Evolutionary conservation across 2,329 filamentous ascomycete genomes (phyloP), one percentile per base, ranked within the genome.

Genomic region (Neurospora sp.): DNA sequence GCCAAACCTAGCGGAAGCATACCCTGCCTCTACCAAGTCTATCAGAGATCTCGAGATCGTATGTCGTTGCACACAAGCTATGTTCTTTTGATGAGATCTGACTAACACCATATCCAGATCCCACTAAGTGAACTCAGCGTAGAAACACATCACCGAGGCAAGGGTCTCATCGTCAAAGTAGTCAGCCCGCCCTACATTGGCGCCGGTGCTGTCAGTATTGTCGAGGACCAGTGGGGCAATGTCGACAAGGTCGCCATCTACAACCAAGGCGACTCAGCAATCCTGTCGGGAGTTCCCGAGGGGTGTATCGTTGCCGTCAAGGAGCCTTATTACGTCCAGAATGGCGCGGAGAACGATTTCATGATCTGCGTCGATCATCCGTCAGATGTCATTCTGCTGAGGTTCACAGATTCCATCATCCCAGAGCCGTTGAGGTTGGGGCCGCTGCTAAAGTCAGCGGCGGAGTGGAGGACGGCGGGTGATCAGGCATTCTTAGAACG

Each of bases 211-310:
- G 78, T 80, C 19, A 78, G 78, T 9, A 73, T 81, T 4, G 79
- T 80, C 8, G 77, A 80, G 42, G 79, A 81, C 36, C 77, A 78
- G 70, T 71, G 74, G 11, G 79, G 79, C n/a, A 77, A 78, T 38
- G 78, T 75, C 5, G 79, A 80, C 67, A 80, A 80, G 73, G 67
- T 81, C 42, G 77, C 76, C 43, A 76, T 81, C n/a, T 81, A 81
- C 75, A 80, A 80, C 73, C 79, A 80, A 39, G 71, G 74, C 36
- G 77, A 76, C 73, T 74, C 78, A 2, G 78, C 75, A n/a, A 76
- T 79, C n/a, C 68, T 80, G 7, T 78, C 77, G 1, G 75, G 76
- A 2, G 74, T 79, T 1, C 79, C 79, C 2, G 77, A 78, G 66
- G 76, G 76, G 0, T 77, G 74, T 6, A 70, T 79, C 1, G 72